Conservation (phyloP, 2,329 filamentous ascomycete genomes). For the Cercospora citrullina region DNA sequence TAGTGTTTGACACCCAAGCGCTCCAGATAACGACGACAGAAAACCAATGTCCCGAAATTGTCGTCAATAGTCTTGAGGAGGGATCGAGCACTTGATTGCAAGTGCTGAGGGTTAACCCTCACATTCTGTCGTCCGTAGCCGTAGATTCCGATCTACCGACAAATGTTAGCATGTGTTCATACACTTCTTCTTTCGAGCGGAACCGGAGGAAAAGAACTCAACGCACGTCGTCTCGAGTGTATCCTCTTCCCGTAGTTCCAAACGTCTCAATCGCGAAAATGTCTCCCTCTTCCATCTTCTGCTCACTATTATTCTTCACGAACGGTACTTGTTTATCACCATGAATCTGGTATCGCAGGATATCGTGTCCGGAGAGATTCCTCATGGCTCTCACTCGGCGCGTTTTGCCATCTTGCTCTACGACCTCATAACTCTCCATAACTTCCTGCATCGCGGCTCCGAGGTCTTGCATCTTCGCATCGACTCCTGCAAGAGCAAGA, state of each 20-base stretch:
- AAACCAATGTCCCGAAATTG: constrained; percentile 92
- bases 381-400: constrained; percentile 82
- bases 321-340: constrained; percentile 92
- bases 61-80: constrained; percentile 89
- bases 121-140: constrained; percentile 75
- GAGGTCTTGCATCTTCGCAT: constrained; percentile 83
- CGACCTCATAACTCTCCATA: constrained; percentile 91
- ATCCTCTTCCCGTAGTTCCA: constrained; percentile 86
- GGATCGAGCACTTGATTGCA: constrained; percentile 75
- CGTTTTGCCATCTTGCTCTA: constrained; percentile 70
- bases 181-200: too few species aligned
- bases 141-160: constrained; percentile 68
- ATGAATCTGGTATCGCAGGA: constrained; percentile 85
- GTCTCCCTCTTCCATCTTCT: constrained; percentile 97
- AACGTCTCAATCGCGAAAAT: constrained; percentile 96
- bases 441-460: constrained; percentile 82
- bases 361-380: constrained; percentile 87
- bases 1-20: constrained; percentile 95
- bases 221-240: constrained; percentile 78
- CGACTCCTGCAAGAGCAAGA: constrained; percentile 85
- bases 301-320: constrained; percentile 81
- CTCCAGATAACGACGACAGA: constrained; percentile 87
- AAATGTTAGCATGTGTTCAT: not conserved
- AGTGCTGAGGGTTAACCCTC: constrained; percentile 71
- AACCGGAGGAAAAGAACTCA: too few species aligned